Percentiles rank a stretch among this genome's conserved stretches.
phyloP scores from a whole-genome alignment of 2,329 filamentous ascomycete genomes.

The Fusarium globosum region DNA sequence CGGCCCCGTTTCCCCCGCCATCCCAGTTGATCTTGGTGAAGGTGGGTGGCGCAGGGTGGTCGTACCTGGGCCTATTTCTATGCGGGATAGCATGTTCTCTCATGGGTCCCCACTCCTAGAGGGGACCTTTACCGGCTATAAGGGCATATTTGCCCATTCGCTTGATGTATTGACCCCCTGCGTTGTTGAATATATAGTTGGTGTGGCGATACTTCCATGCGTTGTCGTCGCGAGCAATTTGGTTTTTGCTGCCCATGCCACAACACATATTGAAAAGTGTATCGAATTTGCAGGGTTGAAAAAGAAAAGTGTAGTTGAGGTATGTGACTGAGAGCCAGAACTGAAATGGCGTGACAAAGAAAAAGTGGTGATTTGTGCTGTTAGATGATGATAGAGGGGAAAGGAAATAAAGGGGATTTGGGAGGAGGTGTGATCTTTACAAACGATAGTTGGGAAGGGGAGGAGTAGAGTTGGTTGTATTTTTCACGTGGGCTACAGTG shows the following conservation, averaged over 20 bases:
- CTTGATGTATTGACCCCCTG: not conserved
- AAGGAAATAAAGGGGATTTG: not conserved
- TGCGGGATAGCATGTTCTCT: not conserved
- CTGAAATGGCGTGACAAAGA: not conserved
- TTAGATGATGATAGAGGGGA: not conserved
- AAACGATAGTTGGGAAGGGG: not conserved
- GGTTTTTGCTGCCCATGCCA: not conserved
- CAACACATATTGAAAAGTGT: not conserved
- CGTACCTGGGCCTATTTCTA: not conserved
- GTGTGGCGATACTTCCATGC: not conserved
- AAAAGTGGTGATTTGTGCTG: not conserved
- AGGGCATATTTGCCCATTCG: not conserved
- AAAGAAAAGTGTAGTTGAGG: not conserved
- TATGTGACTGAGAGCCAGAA: not conserved
- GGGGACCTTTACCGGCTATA: not conserved
- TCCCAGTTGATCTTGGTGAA: not conserved
- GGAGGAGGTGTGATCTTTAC: too few relatives aligned
- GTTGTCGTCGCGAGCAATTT: not conserved
- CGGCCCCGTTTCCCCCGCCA: too few relatives aligned
- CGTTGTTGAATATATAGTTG: not conserved
- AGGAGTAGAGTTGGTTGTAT: not conserved
- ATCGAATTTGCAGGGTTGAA: not conserved
- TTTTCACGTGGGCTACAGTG: too few relatives aligned
- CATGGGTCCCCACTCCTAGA: not conserved
- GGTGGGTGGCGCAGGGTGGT: not conserved